These are phyloP conservation scores for Trifolium fragiferum DNA, from an alignment of 306 rosid species.

Conservation along the genomic window DNA sequence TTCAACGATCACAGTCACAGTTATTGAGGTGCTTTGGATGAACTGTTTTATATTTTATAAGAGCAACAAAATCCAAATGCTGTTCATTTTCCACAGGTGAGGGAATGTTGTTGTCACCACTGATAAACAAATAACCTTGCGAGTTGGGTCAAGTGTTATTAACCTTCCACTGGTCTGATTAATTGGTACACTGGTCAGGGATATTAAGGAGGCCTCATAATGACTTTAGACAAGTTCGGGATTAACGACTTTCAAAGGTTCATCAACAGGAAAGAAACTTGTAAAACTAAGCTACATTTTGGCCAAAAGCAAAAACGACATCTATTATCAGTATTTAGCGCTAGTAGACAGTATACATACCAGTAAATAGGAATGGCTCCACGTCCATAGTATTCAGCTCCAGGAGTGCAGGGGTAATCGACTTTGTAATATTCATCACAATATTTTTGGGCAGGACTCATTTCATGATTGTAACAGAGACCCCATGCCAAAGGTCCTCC, in stretches of 20 bases:
- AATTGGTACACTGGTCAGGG: constrained; percentile 14
- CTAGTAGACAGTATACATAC: constrained; percentile 46
- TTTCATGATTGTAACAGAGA: constrained; percentile 88
- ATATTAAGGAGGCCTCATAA: not conserved
- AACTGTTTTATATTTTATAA: not conserved
- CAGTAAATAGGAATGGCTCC: constrained; percentile 96
- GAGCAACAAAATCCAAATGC: not conserved
- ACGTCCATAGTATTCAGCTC: constrained; percentile 93
- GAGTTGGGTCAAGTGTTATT: not conserved
- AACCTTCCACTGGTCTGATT: not conserved
- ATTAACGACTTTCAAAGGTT: not conserved
- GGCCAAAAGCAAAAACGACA: constrained; percentile 14
- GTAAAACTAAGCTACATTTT: not conserved
- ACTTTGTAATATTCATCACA: constrained; percentile 82
- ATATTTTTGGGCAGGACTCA: constrained; percentile 94
- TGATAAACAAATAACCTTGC: constrained; percentile 20
- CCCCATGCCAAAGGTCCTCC: constrained; percentile 99
- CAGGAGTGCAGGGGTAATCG: constrained; percentile 90
- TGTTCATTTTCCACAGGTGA: not conserved
- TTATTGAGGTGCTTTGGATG: not conserved
- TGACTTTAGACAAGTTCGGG: not conserved
- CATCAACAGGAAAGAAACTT: constrained; percentile 7
- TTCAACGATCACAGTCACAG: not conserved
- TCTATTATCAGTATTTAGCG: not conserved
- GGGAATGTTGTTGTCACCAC: not conserved